phyloP scores from a whole-genome alignment of 148 eudicot genomes.

The Spergularia marina region DNA sequence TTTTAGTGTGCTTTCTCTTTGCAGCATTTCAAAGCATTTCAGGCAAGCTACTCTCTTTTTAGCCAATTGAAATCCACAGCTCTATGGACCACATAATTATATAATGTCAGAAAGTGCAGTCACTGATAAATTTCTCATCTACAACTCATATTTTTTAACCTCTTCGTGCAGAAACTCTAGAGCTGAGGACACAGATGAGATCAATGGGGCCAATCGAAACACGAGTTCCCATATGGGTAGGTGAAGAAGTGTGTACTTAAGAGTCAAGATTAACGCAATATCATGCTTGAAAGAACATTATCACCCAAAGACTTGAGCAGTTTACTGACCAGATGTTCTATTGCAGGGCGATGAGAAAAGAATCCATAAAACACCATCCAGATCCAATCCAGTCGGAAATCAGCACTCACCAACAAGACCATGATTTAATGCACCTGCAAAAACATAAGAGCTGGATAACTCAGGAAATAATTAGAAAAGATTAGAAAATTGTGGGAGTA shows the following conservation, averaged over 20 bases:
- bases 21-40: slow-evolving; percentile 30
- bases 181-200: slow-evolving; percentile 23
- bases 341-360: slow-evolving; percentile 44
- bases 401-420: slow-evolving; percentile 49
- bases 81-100: neutral
- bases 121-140: slow-evolving; percentile 4
- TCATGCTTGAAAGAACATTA: neutral
- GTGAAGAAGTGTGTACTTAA: slow-evolving; percentile 14
- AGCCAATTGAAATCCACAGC: neutral
- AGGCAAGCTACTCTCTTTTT: slow-evolving; percentile 31
- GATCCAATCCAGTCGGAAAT: slow-evolving; percentile 64
- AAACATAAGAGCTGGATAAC: slow-evolving; percentile 29
- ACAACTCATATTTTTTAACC: slow-evolving; percentile 9
- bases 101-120: neutral
- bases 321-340: slow-evolving; percentile 13
- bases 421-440: slow-evolving; percentile 31
- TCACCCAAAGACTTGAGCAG: slow-evolving; percentile 2
- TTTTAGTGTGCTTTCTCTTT: slow-evolving; percentile 38
- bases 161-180: slow-evolving; percentile 35
- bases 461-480: slow-evolving; percentile 14
- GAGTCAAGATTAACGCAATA: neutral
- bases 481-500: slow-evolving; percentile 38
- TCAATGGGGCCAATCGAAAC: slow-evolving; percentile 23
- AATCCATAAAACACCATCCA: slow-evolving; percentile 49
- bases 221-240: slow-evolving; percentile 31